phyloP scores from a whole-genome alignment of 2,329 filamentous ascomycete genomes.

The Mollisiaceae sp. region DNA sequence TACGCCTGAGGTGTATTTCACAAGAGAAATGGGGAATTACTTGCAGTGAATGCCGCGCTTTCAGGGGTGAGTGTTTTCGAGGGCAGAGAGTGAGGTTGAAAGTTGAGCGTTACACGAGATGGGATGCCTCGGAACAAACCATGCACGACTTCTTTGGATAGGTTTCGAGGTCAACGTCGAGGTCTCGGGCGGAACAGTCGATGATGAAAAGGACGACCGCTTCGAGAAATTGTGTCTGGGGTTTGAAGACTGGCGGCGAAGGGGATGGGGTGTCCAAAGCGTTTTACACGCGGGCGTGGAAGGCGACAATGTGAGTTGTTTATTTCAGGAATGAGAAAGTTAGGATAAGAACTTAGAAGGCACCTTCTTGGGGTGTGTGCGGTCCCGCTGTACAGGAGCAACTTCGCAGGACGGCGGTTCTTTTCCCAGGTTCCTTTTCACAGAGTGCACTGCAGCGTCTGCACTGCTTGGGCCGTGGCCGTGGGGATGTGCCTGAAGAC shows the following conservation, averaged over 20 bases:
- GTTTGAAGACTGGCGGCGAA: not conserved
- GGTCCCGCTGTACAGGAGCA: no score
- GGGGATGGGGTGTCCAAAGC: not conserved
- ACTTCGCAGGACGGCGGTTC: no score
- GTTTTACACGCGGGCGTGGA: not conserved
- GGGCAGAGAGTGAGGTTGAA: constrained; percentile 18
- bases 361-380: no score
- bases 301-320: not conserved
- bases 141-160: constrained; percentile 19
- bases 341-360: no score
- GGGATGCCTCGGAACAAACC: constrained; percentile 31
- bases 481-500: no score
- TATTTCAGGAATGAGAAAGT: no score
- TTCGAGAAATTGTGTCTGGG: not conserved
- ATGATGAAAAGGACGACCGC: not conserved
- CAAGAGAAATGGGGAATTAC: not conserved
- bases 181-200: not conserved
- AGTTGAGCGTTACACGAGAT: constrained; percentile 28
- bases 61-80: not conserved
- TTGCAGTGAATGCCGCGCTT: constrained; percentile 11
- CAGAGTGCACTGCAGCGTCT: no score
- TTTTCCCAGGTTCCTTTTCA: no score
- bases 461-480: no score
- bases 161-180: constrained; percentile 11
- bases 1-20: not conserved